These are phyloP conservation scores for Russula dissimulans DNA, from an alignment of 768 basidiomycete genomes.

Conservation along the genomic window DNA sequence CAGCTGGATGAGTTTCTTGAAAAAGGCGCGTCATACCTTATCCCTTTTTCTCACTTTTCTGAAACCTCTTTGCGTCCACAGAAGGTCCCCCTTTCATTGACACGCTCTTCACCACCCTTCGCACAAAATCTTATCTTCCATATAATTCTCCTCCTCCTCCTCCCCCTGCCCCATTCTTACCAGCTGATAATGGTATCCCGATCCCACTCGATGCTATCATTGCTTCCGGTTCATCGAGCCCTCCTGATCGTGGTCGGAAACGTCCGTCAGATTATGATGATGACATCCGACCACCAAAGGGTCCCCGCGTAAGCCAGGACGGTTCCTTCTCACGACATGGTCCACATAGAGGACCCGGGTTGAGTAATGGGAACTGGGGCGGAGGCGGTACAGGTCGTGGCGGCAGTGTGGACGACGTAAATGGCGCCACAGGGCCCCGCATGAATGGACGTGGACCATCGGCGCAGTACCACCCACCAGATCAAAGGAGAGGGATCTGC, in stretches of 20 bases:
- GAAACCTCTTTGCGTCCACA: conserved; percentile 21
- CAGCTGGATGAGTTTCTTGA: conserved; percentile 93
- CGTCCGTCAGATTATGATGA: conserved; percentile 57
- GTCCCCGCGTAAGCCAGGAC: conserved; percentile 56
- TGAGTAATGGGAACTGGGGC: conserved; percentile 27
- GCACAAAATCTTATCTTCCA: conserved; percentile 79
- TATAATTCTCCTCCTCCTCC: conserved; percentile 40
- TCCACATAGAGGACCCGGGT: conserved; percentile 32
- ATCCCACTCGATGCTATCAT: conserved; percentile 66
- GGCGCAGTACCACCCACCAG: conserved; percentile 54
- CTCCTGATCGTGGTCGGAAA: conserved; percentile 54
- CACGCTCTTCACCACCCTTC: conserved; percentile 74
- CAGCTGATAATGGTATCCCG: conserved; percentile 59
- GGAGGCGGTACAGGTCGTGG: conserved; percentile 23
- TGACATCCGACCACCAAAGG: conserved; percentile 54
- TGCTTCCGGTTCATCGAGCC: conserved; percentile 32
- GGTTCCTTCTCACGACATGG: conserved; percentile 59
- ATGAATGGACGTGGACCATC: conserved; percentile 18
- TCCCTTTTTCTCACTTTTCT: conserved; percentile 13
- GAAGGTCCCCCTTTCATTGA: conserved; percentile 74
- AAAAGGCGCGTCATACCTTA: conserved; percentile 46
- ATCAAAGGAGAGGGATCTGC: conserved; percentile 71
- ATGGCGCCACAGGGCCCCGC: conserved; percentile 20
- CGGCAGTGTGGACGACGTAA: conserved; percentile 27
- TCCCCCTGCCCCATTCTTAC: conserved; percentile 27